These are phyloP conservation scores for Collybia mongolica DNA, from an alignment of 768 basidiomycete genomes.

Conservation along the genomic window DNA sequence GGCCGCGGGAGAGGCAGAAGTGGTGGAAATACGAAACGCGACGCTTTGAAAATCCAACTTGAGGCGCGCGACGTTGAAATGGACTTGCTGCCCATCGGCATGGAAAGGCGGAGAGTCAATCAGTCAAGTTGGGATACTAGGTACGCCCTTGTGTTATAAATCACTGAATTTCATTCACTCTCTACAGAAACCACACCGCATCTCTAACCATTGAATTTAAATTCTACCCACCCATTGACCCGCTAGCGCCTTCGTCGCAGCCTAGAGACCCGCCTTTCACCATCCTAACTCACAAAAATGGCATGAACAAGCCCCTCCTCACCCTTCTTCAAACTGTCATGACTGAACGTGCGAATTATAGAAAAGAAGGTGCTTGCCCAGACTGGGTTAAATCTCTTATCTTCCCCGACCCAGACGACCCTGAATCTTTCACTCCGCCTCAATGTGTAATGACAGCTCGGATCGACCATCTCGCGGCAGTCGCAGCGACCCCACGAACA, in stretches of 20 bases:
- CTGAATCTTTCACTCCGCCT: conserved; percentile 53
- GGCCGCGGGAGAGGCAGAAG: conserved; percentile 28
- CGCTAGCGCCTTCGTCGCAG: conserved; percentile 37
- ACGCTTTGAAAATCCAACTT: conserved; percentile 67
- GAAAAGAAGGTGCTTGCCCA: conserved; percentile 45
- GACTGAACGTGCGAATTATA: conserved; percentile 34
- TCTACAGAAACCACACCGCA: conserved; percentile 59
- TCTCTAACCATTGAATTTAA: conserved; percentile 74
- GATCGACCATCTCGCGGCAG: conserved; percentile 31
- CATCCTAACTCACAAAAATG: conserved; percentile 66
- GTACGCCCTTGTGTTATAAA: conserved; percentile 42
- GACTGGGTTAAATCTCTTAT: conserved; percentile 58
- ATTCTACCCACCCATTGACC: conserved; percentile 54
- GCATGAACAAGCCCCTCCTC: conserved; percentile 48
- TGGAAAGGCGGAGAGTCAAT: conserved; percentile 76
- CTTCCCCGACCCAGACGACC: conserved; percentile 51
- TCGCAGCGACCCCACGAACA: conserved; percentile 15
- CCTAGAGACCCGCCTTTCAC: conserved; percentile 39
- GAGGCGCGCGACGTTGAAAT: conserved; percentile 68
- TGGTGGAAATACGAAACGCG: conserved; percentile 53
- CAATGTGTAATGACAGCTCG: conserved; percentile 59
- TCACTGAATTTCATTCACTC: conserved; percentile 1
- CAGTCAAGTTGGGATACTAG: conserved; percentile 82
- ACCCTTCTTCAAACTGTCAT: conserved; percentile 47
- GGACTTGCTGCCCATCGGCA: conserved; percentile 76